These are phyloP conservation scores for Ogataea ramenticola DNA, from an alignment of 805 yeast species.

Conservation along the genomic window DNA sequence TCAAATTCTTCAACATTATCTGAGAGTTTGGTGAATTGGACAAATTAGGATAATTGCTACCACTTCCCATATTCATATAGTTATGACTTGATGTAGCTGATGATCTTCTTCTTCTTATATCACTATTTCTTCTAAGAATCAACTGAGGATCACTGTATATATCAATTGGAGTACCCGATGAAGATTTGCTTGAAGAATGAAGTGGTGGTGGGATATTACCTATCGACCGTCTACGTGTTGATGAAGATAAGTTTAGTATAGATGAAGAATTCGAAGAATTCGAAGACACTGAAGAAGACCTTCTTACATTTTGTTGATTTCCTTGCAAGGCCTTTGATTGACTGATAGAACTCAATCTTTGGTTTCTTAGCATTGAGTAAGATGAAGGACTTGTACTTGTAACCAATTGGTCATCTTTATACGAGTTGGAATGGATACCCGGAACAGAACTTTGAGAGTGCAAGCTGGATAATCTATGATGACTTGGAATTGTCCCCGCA, in stretches of 20 bases:
- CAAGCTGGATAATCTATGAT: neutral
- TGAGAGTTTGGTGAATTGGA: neutral
- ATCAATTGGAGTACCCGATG: conserved; percentile 1
- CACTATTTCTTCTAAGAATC: conserved; percentile 2
- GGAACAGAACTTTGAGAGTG: neutral
- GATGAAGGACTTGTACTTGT: neutral
- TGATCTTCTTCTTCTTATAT: conserved; percentile 1
- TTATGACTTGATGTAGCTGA: neutral
- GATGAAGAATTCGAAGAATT: conserved; percentile 18
- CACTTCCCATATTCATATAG: neutral
- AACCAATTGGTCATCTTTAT: neutral
- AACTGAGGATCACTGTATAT: conserved; percentile 1
- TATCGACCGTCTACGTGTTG: conserved; percentile 1
- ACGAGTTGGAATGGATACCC: neutral
- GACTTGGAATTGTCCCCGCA: neutral
- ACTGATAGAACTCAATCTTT: neutral
- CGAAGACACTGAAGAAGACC: conserved; percentile 13
- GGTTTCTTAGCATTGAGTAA: neutral
- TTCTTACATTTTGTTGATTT: neutral
- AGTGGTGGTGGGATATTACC: neutral
- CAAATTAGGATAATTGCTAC: neutral
- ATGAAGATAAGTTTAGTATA: conserved; percentile 11
- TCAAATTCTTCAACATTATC: neutral
- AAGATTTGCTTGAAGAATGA: neutral
- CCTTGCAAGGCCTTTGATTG: neutral